Conservation (phyloP, 192 early-diverging fungal genomes). For the Gryganskiella cystojenkinii region DNA sequence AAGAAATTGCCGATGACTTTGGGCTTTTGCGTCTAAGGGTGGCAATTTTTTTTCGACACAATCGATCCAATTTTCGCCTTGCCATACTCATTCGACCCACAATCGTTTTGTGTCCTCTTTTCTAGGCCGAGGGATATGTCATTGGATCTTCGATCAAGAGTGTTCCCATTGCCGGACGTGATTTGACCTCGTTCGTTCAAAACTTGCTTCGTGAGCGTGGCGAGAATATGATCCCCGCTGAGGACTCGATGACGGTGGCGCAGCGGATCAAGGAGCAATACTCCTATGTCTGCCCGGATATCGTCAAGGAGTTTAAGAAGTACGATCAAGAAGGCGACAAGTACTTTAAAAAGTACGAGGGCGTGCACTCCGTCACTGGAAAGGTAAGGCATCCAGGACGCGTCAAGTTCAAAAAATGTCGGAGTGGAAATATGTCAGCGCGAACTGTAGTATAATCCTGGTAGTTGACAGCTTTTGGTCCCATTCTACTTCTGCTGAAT, state of each 20-base stretch:
- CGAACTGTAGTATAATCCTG: no score
- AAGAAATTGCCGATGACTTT: no score
- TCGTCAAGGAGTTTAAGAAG: constrained; percentile 96
- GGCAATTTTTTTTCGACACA: not conserved
- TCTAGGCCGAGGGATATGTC: constrained; percentile 96
- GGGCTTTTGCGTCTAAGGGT: not conserved
- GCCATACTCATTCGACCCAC: no score
- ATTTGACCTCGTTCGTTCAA: constrained; percentile 98
- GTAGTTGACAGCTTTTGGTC: no score
- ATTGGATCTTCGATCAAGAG: constrained; percentile 98
- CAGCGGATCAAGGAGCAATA: constrained; percentile 97
- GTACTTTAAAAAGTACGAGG: constrained; percentile 90
- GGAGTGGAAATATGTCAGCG: no score
- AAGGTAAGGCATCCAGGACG: constrained; percentile 60
- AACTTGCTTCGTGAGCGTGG: constrained; percentile 95
- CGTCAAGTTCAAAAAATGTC: no score
- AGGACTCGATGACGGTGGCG: constrained; percentile 95
- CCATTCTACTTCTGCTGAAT: no score
- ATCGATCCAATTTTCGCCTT: not conserved
- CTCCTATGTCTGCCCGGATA: constrained; percentile 96
- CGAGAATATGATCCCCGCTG: constrained; percentile 95
- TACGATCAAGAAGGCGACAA: constrained; percentile 91
- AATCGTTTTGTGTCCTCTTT: not conserved
- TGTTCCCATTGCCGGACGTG: constrained; percentile 98
- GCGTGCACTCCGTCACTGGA: constrained; percentile 86